Evolutionary conservation across 2,329 filamentous ascomycete species (phyloP), one percentile per base, ranked within the genome.

Genomic region (Fusarium temperatum): DNA sequence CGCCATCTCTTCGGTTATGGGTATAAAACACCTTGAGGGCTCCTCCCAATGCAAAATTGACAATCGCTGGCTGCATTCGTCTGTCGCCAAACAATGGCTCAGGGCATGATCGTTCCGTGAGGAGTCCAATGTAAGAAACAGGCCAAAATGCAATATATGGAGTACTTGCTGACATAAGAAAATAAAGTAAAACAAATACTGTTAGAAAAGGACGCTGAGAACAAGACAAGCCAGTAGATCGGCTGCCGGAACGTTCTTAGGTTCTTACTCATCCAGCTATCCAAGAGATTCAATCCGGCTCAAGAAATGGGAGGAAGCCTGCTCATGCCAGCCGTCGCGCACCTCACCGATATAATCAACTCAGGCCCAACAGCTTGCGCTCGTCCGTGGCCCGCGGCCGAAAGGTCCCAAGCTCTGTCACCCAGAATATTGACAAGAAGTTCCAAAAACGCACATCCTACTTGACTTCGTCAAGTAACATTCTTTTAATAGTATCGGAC

Each of bases 401-500:
- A 74, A 67, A 64, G 59, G 72, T 64, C 75, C 72, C 67, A 66
- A 67, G 68, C 73, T 73, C 68, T 70, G 70, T 63, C 68, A 66
- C 74, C 74, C 76, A 76, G 74, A 80, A 81, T 81, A 82, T 81
- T 76, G 75, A 81, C 76, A 80, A 75, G 78, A 81, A 80, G 72
- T 78, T 81, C 74, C 77, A 80, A 82, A 78, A 77, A 73, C 70
- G 72, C 74, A 67, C 70, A 73, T 71, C 65, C 45, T 53, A 72
- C 74, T 71, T 74, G 22, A 70, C 68, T 36, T 1, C 38, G 55
- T 58, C 47, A 54, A 68, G 28, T 30, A 45, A 55, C 36, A 41
- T 51, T 58, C 28, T 39, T 53, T 77, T 81, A 82, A 75, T 82
- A 86, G 79, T 86, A 87, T 63, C 82, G 84, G 74, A 89, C 81